Base-by-base conservation (phyloP, 768 basidiomycete species). In the Naganishia onofrii region DNA sequence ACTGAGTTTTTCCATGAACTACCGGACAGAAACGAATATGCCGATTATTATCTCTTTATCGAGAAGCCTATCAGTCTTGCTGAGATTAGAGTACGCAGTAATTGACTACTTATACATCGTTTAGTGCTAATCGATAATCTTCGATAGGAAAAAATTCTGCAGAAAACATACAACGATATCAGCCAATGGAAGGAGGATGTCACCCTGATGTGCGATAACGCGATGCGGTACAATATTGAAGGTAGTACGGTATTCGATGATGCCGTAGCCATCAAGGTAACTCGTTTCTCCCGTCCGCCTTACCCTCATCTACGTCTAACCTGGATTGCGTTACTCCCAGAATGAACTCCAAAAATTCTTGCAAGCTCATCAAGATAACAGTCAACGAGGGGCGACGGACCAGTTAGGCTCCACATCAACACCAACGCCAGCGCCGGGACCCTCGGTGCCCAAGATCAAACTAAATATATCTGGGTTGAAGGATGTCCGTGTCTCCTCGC, bases 181-280 rank as follows among this genome's bases (percentile, higher is more conserved):
- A 83, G 85, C 4, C 88, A 89, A 29, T 95, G 94, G 76, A 88
- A 89, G 53, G 86, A 86, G 10, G 94, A 97, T 70, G 89, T 94
- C 17, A 91, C 93, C 75, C 85, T 93, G 51, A 89, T 97, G 29
- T 95, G 93, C 81, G 86, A 87, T 8, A 97, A 97, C 78, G 94
- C 93, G 12, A 84, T 91, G 78, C 81, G 85, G 69, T 97, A 93
- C 82, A 97, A 97, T 74, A 88, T 87, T 76, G 93, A 95, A 32
- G 87, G 89, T 1, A 80, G 79, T 68, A 74, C 78, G 58, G 78
- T 80, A 21, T 79, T 74, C 67, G 69, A 70, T 19, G 77, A 80
- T 64, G 79, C 79, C 15, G 71, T 70, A 70, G 74, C 76, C 63
- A 77, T 79, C 48, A 70, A 71, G 69, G 79, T 78, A 54, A 23